These are phyloP conservation scores for Hibiscus trionum DNA, from an alignment of 345 rosid genomes.

Conservation along the genomic window DNA sequence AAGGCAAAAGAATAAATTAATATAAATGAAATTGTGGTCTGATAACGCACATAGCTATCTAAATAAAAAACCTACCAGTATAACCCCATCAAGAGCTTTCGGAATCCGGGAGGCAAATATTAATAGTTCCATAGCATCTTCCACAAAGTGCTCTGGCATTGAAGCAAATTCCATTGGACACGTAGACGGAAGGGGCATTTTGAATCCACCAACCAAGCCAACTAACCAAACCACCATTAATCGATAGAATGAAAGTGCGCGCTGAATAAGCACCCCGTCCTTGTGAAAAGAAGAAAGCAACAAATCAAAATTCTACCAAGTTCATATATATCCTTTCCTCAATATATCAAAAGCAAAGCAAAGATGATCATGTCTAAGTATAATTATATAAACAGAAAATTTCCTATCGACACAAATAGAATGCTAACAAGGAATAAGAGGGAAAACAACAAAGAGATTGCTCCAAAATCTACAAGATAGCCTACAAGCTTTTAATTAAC, in stretches of 20 bases:
- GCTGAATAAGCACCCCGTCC: constrained; percentile 79
- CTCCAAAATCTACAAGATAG: background rate
- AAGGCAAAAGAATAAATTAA: background rate
- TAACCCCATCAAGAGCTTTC: constrained; percentile 76
- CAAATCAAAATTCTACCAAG: background rate
- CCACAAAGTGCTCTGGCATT: constrained; percentile 98
- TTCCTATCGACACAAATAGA: background rate
- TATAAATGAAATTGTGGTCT: background rate
- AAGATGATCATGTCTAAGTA: background rate
- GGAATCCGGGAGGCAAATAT: constrained; percentile 90
- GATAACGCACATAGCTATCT: background rate
- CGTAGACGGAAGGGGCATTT: constrained; percentile 78
- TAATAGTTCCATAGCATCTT: constrained; percentile 95
- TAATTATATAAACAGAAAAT: background rate
- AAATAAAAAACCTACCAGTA: constrained; percentile 47
- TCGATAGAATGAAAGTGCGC: constrained; percentile 79
- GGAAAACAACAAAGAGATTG: background rate
- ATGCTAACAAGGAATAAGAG: background rate
- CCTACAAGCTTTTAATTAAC: constrained; percentile 3
- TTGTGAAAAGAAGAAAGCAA: constrained; percentile 17
- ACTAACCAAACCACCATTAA: constrained; percentile 89
- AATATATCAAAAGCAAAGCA: background rate
- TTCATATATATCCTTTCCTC: background rate
- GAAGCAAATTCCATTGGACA: constrained; percentile 92
- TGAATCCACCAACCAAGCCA: constrained; percentile 85